Evolutionary conservation across 2,329 filamentous ascomycete genomes (phyloP), one percentile per base, ranked within the genome.

Genomic region (Rhynchosporium graminicola): DNA sequence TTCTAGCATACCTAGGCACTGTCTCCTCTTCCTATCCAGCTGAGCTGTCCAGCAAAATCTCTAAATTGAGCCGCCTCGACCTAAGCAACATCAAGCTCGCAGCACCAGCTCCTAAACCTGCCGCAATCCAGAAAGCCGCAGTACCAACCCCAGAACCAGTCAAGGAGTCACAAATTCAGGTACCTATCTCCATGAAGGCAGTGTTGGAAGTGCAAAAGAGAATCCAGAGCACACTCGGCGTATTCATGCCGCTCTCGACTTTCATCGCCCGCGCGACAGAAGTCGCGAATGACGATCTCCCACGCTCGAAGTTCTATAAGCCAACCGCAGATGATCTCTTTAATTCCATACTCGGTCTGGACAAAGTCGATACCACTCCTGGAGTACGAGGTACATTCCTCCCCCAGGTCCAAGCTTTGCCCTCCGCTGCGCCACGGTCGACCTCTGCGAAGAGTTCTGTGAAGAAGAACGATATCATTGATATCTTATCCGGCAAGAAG

Each of bases 1-100:
- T 99, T 6, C 86, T 99, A 59, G 93, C 92, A 54, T 95, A 94
- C 76, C 77, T 98, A 15, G 95, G 95, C 66, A 81, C 83, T 69
- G 91, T 97, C 72, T 81, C 88, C 64, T 80, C 87, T 66, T 82
- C 87, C 63, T 89, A 91, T 69, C 90, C 94, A 1, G 82, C 85
- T 28, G 81, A 86, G 65, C 83, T 92, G 69, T 89, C 90, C 60
- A 80, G 83, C 62, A 87, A 86, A 58, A 88, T 96, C 73, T 81
- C 85, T 64, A 88, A 92, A 76, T 85, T 95, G 55, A 80, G 85
- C 47, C 92, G 96, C 76, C 86, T 99, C 59, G 94, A 99, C 75
- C 86, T 99, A 29, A 95, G 90, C 80, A 97, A 98, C 80, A 94
- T 98, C 80, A 96, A 96, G 80, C 79, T 94, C 63, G 88, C 88